Conservation (phyloP, 2,329 filamentous ascomycete genomes). For the Fusarium denticulatum region DNA sequence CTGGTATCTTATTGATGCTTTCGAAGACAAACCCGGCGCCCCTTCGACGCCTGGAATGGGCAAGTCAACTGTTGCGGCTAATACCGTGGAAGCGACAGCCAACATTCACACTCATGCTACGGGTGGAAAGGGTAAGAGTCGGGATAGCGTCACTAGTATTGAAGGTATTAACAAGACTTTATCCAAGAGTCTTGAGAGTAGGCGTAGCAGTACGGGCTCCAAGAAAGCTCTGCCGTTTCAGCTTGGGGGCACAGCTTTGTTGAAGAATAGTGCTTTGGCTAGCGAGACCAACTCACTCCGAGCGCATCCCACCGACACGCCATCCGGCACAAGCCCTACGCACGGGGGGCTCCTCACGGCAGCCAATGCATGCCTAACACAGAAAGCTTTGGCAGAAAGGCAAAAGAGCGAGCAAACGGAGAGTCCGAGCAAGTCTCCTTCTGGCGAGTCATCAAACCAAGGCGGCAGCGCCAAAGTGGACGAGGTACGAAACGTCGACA, state of each 20-base stretch:
- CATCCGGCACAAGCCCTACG: constrained; percentile 53
- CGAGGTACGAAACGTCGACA: constrained; percentile 67
- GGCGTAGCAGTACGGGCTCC: constrained; percentile 86
- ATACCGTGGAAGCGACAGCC: constrained; percentile 86
- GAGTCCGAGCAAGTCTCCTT: constrained; percentile 34
- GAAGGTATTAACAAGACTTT: constrained; percentile 80
- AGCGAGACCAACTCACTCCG: constrained; percentile 70
- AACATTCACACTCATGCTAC: constrained; percentile 67
- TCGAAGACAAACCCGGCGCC: constrained; percentile 90
- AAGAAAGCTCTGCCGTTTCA: constrained; percentile 75
- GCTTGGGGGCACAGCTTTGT: constrained; percentile 52
- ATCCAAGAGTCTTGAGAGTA: constrained; percentile 89
- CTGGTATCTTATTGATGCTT: constrained; percentile 95
- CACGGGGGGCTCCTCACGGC: constrained; percentile 45
- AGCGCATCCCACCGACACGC: constrained; percentile 57
- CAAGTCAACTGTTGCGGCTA: constrained; percentile 90
- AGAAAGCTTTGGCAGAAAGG: constrained; percentile 14
- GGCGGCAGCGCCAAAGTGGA: constrained; percentile 41
- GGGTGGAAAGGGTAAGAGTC: constrained; percentile 56
- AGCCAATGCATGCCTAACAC: constrained; percentile 34
- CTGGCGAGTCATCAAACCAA: constrained; percentile 42
- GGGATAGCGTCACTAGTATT: constrained; percentile 65
- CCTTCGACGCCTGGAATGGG: constrained; percentile 92
- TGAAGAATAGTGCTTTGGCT: constrained; percentile 63
- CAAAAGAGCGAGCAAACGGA: constrained; percentile 32